These are phyloP conservation scores for Scedosporium minutisporum DNA, from an alignment of 2,329 filamentous ascomycete genomes.

Conservation along the genomic window DNA sequence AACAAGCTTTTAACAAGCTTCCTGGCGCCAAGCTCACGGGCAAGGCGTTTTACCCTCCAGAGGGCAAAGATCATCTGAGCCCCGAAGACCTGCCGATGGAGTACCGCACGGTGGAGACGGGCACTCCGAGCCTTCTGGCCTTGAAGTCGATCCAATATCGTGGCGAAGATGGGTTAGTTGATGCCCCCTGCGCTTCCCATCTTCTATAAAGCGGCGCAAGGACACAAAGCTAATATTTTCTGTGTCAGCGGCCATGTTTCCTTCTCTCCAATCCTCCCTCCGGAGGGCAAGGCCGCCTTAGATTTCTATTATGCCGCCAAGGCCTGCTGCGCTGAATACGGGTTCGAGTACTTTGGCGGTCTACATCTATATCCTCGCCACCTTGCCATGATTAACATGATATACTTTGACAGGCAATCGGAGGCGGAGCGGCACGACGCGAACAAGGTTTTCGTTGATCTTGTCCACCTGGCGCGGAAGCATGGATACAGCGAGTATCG, in stretches of 20 bases:
- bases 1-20: conserved; percentile 21
- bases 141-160: conserved; percentile 12
- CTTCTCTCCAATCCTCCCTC: conserved; percentile 26
- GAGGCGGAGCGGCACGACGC: conserved; percentile 23
- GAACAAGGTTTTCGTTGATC: conserved; percentile 17
- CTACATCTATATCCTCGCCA: conserved; percentile 18
- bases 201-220: conserved; percentile 27
- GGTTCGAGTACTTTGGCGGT: conserved; percentile 21
- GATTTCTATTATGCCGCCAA: conserved; percentile 23
- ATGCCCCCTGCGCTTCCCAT: conserved; percentile 11
- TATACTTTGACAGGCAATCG: conserved; percentile 38
- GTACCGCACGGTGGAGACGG: conserved; percentile 26
- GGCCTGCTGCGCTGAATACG: conserved; percentile 13
- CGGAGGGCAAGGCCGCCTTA: conserved; percentile 23
- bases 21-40: conserved; percentile 15
- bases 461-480: conserved; percentile 27
- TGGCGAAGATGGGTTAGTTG: background rate
- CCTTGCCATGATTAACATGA: conserved; percentile 31
- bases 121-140: conserved; percentile 18
- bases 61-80: conserved; percentile 21
- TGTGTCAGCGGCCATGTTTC: conserved; percentile 26
- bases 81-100: conserved; percentile 23
- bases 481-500: conserved; percentile 36
- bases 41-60: conserved; percentile 19
- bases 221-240: conserved; percentile 29